phyloP scores from a whole-genome alignment of 2,329 filamentous ascomycete genomes.

The Colletotrichum scovillei region DNA sequence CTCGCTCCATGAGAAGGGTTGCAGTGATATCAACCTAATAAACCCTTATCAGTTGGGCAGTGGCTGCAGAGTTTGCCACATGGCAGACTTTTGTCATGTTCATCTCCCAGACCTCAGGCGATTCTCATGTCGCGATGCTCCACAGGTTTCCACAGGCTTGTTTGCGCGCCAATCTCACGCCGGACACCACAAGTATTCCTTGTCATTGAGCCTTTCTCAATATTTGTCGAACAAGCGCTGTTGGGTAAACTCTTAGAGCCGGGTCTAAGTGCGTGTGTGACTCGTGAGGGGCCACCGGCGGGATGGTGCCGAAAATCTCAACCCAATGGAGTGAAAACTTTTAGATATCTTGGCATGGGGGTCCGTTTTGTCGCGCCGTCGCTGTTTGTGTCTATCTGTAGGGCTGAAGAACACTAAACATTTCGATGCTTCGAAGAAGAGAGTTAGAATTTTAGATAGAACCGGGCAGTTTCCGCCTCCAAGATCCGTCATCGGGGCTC shows the following conservation, averaged over 20 bases:
- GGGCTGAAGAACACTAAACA: background rate
- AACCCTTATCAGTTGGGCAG: constrained; percentile 6
- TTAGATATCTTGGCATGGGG: background rate
- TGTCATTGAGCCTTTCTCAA: background rate
- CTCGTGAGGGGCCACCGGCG: no score
- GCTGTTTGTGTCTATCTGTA: background rate
- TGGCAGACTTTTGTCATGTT: constrained; percentile 2
- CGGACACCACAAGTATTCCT: background rate
- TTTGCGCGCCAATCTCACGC: constrained; percentile 19
- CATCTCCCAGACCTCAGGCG: constrained; percentile 6
- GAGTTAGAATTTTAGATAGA: background rate
- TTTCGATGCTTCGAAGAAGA: background rate
- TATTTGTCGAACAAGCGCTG: background rate
- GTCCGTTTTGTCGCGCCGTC: background rate
- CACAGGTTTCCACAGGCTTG: constrained; percentile 22
- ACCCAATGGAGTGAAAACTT: background rate
- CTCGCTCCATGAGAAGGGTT: background rate
- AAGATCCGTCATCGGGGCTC: constrained; percentile 17
- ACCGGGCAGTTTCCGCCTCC: constrained; percentile 5
- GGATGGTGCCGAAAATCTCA: background rate
- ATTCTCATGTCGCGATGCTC: constrained; percentile 19
- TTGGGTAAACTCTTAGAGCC: background rate
- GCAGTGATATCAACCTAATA: constrained; percentile 10
- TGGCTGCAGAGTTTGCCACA: constrained; percentile 18
- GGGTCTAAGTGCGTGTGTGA: background rate